phyloP scores from a whole-genome alignment of 371 early-diverging fungal genomes.

The Homolaphlyctis polyrhiza region DNA sequence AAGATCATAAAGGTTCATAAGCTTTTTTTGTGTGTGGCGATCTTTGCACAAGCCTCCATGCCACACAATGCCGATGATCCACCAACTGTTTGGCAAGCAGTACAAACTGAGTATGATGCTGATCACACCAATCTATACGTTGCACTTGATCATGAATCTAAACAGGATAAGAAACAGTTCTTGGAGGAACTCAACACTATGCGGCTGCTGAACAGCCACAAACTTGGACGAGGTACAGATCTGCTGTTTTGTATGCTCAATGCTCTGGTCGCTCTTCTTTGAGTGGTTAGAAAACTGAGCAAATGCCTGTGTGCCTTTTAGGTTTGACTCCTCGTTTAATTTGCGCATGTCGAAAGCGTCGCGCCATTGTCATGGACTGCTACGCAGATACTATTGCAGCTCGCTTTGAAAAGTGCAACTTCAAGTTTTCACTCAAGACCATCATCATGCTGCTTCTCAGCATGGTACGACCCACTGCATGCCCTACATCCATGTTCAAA shows the following conservation, averaged over 20 bases:
- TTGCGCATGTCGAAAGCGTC: not conserved
- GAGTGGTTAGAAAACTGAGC: no score
- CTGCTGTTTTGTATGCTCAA: no score
- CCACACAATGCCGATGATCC: no score
- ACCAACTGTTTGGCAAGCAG: not conserved
- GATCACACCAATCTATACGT: not conserved
- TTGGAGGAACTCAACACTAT: conserved; percentile 16
- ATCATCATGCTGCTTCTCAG: conserved; percentile 18
- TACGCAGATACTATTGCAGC: conserved; percentile 13
- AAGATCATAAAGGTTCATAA: conserved; percentile 18
- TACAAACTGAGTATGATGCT: no score
- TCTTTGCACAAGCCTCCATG: not conserved
- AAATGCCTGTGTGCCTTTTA: not conserved
- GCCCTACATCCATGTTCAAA: not conserved
- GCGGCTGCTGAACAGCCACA: conserved; percentile 16
- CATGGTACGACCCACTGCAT: conserved; percentile 9
- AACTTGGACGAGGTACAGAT: conserved; percentile 15
- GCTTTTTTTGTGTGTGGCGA: not conserved
- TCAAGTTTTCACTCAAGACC: conserved; percentile 18
- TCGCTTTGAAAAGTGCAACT: conserved; percentile 15
- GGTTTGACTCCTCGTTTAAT: conserved; percentile 15
- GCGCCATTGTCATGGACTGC: conserved; percentile 20
- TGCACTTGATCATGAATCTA: no score
- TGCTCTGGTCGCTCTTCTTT: no score
- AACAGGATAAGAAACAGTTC: conserved; percentile 16